Conservation (phyloP, 805 yeast species). For the Wickerhamiella parazyma region DNA sequence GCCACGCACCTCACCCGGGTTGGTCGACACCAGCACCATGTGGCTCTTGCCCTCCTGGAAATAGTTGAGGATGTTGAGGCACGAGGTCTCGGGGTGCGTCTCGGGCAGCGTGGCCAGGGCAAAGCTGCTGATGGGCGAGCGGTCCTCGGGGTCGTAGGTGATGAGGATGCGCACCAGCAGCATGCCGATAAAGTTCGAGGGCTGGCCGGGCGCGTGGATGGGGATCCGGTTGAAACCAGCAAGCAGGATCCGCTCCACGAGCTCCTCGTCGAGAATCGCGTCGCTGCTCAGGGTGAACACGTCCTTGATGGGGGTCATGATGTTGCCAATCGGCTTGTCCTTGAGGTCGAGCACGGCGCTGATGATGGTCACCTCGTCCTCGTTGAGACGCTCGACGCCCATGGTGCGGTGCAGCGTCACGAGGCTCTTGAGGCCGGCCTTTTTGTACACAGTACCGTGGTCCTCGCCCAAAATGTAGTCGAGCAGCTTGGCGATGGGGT, state of each 20-base stretch:
- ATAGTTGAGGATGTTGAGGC: slow-evolving; percentile 83
- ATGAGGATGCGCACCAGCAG: slow-evolving; percentile 79
- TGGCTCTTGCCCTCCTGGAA: slow-evolving; percentile 97
- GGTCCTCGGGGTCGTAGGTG: slow-evolving; percentile 94
- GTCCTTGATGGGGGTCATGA: slow-evolving; percentile 89
- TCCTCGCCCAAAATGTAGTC: slow-evolving; percentile 84
- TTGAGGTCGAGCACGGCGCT: slow-evolving; percentile 87
- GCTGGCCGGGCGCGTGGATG: slow-evolving; percentile 79
- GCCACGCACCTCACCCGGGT: slow-evolving; percentile 71
- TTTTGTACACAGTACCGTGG: slow-evolving; percentile 89
- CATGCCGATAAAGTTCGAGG: slow-evolving; percentile 89
- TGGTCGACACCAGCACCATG: slow-evolving; percentile 82
- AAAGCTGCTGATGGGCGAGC: slow-evolving; percentile 79
- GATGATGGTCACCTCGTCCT: slow-evolving; percentile 92
- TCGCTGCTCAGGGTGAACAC: slow-evolving; percentile 83
- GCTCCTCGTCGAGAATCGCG: slow-evolving; percentile 62
- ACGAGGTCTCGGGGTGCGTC: slow-evolving; percentile 81
- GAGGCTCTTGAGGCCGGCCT: slow-evolving; percentile 81
- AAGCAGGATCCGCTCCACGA: slow-evolving; percentile 79
- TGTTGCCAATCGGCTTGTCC: slow-evolving; percentile 70
- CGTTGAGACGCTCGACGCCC: slow-evolving; percentile 88
- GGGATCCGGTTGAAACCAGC: slow-evolving; percentile 95
- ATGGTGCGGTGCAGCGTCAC: slow-evolving; percentile 86
- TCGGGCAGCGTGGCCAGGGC: slow-evolving; percentile 95
- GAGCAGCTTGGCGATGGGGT: slow-evolving; percentile 70